These are phyloP conservation scores for Aspergillus sp. DNA, from an alignment of 2,329 filamentous ascomycete genomes.

Conservation along the genomic window DNA sequence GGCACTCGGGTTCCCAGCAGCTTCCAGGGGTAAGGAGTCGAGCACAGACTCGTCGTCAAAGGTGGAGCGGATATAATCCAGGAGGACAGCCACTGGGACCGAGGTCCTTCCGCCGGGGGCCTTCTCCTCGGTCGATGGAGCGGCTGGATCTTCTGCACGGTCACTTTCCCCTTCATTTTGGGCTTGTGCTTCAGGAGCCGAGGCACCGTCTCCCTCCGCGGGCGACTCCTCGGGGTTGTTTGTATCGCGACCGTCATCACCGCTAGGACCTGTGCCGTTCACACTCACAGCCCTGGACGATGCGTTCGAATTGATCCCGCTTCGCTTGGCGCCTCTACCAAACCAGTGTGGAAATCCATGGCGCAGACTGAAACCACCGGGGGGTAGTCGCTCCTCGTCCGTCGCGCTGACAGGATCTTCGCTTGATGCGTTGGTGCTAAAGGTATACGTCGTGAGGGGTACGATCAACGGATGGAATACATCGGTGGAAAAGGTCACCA, in stretches of 20 bases:
- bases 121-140: constrained; percentile 11
- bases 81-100: constrained; percentile 62
- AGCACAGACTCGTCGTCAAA: constrained; percentile 77
- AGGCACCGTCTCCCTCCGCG: not conserved
- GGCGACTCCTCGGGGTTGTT: not conserved
- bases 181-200: constrained; percentile 4
- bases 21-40: constrained; percentile 74
- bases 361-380: constrained; percentile 83
- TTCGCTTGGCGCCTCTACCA: constrained; percentile 55
- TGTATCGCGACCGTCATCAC: not conserved
- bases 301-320: constrained; percentile 30
- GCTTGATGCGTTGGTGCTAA: constrained; percentile 74
- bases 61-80: constrained; percentile 76
- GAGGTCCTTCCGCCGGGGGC: constrained; percentile 31
- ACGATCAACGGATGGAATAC: constrained; percentile 94
- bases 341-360: constrained; percentile 94
- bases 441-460: constrained; percentile 90
- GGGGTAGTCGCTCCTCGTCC: constrained; percentile 78
- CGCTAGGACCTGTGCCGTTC: constrained; percentile 26
- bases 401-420: constrained; percentile 77
- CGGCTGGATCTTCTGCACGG: constrained; percentile 1
- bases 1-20: constrained; percentile 83
- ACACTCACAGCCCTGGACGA: constrained; percentile 45
- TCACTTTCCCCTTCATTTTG: constrained; percentile 3
- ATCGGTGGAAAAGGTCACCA: constrained; percentile 85